phyloP scores from a whole-genome alignment of 768 basidiomycete species.

The Cystofilobasidium bisporidii region DNA sequence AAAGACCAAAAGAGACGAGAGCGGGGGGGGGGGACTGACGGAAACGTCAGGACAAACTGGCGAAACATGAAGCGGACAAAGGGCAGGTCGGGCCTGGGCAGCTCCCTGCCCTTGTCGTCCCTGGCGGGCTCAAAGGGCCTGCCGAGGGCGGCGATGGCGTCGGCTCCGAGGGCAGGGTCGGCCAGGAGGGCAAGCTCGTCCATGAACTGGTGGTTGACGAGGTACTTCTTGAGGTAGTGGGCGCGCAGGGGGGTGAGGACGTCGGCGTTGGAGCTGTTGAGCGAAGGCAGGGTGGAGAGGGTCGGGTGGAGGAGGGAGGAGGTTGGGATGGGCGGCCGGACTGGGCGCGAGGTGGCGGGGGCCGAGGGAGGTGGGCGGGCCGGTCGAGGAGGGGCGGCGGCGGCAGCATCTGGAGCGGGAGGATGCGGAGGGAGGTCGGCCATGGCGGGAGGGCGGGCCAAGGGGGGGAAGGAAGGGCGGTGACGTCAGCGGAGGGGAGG shows the following conservation, averaged over 20 bases:
- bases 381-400: neutral
- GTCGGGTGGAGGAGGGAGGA: slow-evolving; percentile 27
- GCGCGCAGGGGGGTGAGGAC: slow-evolving; percentile 75
- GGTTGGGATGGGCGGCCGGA: slow-evolving; percentile 27
- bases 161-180: slow-evolving; percentile 39
- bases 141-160: slow-evolving; percentile 72
- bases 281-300: slow-evolving; percentile 21
- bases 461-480: neutral
- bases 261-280: slow-evolving; percentile 27
- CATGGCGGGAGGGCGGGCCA: too few relatives aligned
- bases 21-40: slow-evolving; percentile 36
- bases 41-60: slow-evolving; percentile 88
- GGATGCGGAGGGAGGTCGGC: neutral
- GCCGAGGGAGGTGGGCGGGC: too few relatives aligned
- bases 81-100: slow-evolving; percentile 42
- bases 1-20: neutral
- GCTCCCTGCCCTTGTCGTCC: slow-evolving; percentile 19
- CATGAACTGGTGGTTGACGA: slow-evolving; percentile 74
- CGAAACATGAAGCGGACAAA: slow-evolving; percentile 82
- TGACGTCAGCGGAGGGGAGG: too few relatives aligned
- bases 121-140: slow-evolving; percentile 60
- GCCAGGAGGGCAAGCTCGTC: slow-evolving; percentile 64
- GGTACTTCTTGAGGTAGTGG: slow-evolving; percentile 95
- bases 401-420: neutral
- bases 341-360: neutral